A percentile compares a stretch with the other conserved stretches of the same genome.
These are phyloP conservation scores for Claviceps sp. DNA, from an alignment of 2,329 filamentous ascomycete genomes.

Conservation along the genomic window DNA sequence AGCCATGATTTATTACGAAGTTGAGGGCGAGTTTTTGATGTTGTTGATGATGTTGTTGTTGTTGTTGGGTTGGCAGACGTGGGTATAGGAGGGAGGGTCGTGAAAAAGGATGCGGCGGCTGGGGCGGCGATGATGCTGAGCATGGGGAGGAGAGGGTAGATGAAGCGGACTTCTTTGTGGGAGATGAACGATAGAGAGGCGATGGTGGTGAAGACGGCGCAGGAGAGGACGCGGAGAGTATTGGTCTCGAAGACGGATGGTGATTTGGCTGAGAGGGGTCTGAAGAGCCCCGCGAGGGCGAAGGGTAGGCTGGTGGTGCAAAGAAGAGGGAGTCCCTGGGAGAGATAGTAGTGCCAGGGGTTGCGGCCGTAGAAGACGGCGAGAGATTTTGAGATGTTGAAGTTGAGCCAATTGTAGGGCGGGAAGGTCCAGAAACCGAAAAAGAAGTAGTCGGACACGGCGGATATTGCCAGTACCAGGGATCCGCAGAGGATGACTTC, in stretches of 20 bases:
- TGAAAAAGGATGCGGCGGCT: conserved; percentile 53
- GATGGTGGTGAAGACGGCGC: conserved; percentile 46
- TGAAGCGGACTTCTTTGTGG: conserved; percentile 96
- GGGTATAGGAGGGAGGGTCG: conserved; percentile 15
- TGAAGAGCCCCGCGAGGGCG: conserved; percentile 50
- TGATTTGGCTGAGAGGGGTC: conserved; percentile 15
- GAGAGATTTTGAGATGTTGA: conserved; percentile 79
- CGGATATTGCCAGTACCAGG: conserved; percentile 48
- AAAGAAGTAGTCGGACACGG: conserved; percentile 59
- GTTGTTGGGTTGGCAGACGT: neutral
- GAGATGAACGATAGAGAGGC: conserved; percentile 60
- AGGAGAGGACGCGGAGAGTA: conserved; percentile 32
- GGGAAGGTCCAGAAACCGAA: conserved; percentile 84
- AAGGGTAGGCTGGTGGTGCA: conserved; percentile 77
- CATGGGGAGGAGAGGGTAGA: conserved; percentile 82
- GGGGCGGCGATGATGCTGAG: conserved; percentile 69
- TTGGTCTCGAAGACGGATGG: conserved; percentile 22
- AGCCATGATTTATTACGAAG: conserved; percentile 44
- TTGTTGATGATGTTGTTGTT: conserved; percentile 13
- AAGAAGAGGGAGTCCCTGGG: conserved; percentile 77
- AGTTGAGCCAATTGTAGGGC: conserved; percentile 72
- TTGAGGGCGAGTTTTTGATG: conserved; percentile 14
- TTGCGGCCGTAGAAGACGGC: conserved; percentile 89
- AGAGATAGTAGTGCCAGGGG: conserved; percentile 83
- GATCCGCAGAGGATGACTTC: conserved; percentile 53